Percentiles rank a stretch among this genome's conserved stretches.
These are phyloP conservation scores for Hyaloscypha finlandica DNA, from an alignment of 495 filamentous ascomycete genomes.

Conservation along the genomic window DNA sequence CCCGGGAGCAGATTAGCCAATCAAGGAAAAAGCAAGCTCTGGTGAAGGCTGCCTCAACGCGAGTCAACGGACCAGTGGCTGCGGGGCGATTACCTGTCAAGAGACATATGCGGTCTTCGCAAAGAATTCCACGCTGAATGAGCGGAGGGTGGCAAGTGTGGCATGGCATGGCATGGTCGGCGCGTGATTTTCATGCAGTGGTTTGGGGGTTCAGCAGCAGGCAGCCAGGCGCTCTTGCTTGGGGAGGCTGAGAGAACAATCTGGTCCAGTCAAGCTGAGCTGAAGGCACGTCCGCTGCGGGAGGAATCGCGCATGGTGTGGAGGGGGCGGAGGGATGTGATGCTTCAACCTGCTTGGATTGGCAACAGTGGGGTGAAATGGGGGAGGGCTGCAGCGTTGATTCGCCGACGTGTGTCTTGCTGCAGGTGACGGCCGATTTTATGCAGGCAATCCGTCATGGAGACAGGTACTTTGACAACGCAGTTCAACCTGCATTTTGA, in stretches of 20 bases:
- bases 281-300: background rate
- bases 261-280: background rate
- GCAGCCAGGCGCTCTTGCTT: background rate
- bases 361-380: conserved; percentile 6
- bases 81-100: background rate
- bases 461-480: conserved; percentile 1
- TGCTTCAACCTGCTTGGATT: conserved; percentile 8
- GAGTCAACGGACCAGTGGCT: background rate
- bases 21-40: conserved; percentile 4
- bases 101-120: background rate
- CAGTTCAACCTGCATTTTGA: background rate
- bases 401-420: conserved; percentile 1
- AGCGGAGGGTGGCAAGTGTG: too few relatives aligned
- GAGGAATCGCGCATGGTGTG: background rate
- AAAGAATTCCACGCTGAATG: background rate
- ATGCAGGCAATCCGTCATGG: background rate
- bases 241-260: conserved; percentile 10
- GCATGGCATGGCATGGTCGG: background rate
- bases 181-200: conserved; percentile 2
- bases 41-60: conserved; percentile 4
- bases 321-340: conserved; percentile 3
- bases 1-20: background rate
- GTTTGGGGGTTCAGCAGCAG: background rate
- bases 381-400: background rate
- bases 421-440: background rate